These are phyloP conservation scores for Ceratobasidium sp. DNA, from an alignment of 1,284 basidiomycete species.

Conservation along the genomic window DNA sequence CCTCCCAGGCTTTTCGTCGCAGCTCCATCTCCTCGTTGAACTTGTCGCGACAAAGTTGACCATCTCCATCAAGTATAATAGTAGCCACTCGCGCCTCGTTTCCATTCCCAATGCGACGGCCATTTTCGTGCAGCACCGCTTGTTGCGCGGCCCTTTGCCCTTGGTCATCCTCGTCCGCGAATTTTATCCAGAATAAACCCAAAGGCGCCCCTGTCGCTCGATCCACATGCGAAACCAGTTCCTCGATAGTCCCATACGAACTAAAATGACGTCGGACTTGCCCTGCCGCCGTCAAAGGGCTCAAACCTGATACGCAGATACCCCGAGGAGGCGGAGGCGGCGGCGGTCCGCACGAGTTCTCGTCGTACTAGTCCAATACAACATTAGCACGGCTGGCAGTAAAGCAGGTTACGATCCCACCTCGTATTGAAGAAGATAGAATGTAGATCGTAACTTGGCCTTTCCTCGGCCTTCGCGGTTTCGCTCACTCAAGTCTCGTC, in stretches of 20 bases:
- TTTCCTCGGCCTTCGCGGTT: constrained; percentile 46
- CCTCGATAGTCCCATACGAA: constrained; percentile 74
- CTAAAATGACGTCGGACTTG: constrained; percentile 79
- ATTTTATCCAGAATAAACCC: constrained; percentile 86
- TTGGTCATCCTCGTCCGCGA: constrained; percentile 55
- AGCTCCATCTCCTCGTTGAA: constrained; percentile 68
- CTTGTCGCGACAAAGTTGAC: constrained; percentile 57
- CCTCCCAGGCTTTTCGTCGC: constrained; percentile 62
- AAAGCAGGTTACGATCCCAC: constrained; percentile 47
- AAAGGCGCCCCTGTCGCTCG: constrained; percentile 83
- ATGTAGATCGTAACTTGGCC: constrained; percentile 46
- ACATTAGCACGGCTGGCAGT: constrained; percentile 37
- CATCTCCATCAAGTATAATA: constrained; percentile 62
- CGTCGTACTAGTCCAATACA: constrained; percentile 72
- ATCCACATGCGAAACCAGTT: constrained; percentile 87
- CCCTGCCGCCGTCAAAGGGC: constrained; percentile 76
- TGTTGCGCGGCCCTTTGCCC: constrained; percentile 46
- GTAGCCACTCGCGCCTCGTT: constrained; percentile 55
- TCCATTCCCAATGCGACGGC: constrained; percentile 57
- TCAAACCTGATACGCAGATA: constrained; percentile 81
- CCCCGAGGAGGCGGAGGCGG: constrained; percentile 82
- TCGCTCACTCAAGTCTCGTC: constrained; percentile 39
- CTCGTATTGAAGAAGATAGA: constrained; percentile 49
- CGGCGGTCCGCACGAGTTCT: constrained; percentile 78
- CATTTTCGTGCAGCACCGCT: constrained; percentile 54